These are phyloP conservation scores for Rickenella mellea DNA, from an alignment of 768 basidiomycete species.

Conservation along the genomic window DNA sequence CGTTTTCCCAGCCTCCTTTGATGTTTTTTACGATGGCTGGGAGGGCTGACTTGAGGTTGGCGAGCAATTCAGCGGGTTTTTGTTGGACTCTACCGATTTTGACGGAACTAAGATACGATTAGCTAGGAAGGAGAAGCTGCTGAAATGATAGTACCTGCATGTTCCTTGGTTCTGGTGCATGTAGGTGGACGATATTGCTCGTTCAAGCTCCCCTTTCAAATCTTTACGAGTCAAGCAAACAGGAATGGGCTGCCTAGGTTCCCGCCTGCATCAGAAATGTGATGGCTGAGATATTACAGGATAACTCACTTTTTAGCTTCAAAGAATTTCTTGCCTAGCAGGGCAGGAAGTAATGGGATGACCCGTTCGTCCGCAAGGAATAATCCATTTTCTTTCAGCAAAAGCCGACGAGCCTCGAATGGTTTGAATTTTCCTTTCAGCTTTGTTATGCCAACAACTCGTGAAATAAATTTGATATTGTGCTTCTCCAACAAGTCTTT, in stretches of 20 bases:
- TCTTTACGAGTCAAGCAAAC: conserved; percentile 85
- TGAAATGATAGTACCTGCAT: conserved; percentile 55
- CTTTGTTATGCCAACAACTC: conserved; percentile 86
- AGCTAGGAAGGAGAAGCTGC: not conserved
- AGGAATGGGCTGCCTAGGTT: conserved; percentile 81
- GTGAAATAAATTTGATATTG: conserved; percentile 80
- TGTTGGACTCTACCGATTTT: conserved; percentile 75
- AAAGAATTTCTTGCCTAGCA: conserved; percentile 88
- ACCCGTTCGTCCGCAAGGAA: conserved; percentile 93
- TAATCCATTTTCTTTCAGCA: conserved; percentile 83
- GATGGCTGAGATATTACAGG: not conserved
- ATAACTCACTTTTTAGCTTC: conserved; percentile 83
- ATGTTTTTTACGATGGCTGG: conserved; percentile 65
- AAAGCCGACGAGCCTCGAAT: conserved; percentile 70
- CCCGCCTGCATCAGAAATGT: not conserved
- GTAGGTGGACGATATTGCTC: conserved; percentile 88
- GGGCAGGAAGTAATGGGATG: conserved; percentile 73
- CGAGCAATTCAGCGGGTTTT: conserved; percentile 59
- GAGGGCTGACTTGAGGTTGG: conserved; percentile 70
- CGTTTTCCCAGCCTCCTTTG: conserved; percentile 81
- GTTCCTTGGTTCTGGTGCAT: conserved; percentile 94
- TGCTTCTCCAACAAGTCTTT: conserved; percentile 80
- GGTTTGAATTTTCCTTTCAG: conserved; percentile 90
- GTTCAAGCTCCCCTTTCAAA: conserved; percentile 86
- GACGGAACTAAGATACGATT: conserved; percentile 49